Evolutionary conservation across 768 basidiomycete species (phyloP).

Genomic region (Russula abietina): DNA sequence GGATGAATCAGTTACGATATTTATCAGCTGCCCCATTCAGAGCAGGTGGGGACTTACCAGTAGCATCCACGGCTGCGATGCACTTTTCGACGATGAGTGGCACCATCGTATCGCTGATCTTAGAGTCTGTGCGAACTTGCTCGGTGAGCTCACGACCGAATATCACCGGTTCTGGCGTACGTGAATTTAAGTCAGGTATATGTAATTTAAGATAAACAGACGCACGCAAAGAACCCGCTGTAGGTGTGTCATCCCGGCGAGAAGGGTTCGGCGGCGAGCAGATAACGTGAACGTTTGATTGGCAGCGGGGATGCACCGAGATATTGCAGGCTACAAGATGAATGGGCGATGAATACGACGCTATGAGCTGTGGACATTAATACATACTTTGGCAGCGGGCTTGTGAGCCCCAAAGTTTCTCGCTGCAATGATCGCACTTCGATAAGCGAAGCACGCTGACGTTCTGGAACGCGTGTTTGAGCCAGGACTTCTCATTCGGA

Average conservation of each 20-base stretch:
- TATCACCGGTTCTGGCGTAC: conserved; percentile 67
- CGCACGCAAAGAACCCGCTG: conserved; percentile 8
- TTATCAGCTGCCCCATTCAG: neutral
- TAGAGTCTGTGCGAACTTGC: conserved; percentile 67
- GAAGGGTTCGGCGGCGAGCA: conserved; percentile 20
- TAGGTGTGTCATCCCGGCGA: conserved; percentile 14
- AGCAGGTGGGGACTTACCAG: conserved; percentile 49
- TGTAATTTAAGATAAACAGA: neutral
- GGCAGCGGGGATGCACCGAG: conserved; percentile 25
- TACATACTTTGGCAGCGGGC: conserved; percentile 79
- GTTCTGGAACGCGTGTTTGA: conserved; percentile 84
- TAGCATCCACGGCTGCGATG: conserved; percentile 84
- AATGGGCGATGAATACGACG: neutral
- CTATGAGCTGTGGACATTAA: neutral
- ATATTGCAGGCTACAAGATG: conserved; percentile 19
- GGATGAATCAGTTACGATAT: neutral
- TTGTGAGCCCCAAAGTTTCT: conserved; percentile 99
- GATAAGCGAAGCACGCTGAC: conserved; percentile 83
- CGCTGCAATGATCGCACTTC: conserved; percentile 91
- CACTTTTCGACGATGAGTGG: conserved; percentile 95
- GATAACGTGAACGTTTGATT: conserved; percentile 9
- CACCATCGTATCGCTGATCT: conserved; percentile 54
- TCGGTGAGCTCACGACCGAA: conserved; percentile 87
- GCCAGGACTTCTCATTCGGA: conserved; percentile 26
- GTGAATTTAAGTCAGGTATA: conserved; percentile 20